phyloP scores from a whole-genome alignment of 2,329 filamentous ascomycete species.

The Aureobasidium melanogenum region DNA sequence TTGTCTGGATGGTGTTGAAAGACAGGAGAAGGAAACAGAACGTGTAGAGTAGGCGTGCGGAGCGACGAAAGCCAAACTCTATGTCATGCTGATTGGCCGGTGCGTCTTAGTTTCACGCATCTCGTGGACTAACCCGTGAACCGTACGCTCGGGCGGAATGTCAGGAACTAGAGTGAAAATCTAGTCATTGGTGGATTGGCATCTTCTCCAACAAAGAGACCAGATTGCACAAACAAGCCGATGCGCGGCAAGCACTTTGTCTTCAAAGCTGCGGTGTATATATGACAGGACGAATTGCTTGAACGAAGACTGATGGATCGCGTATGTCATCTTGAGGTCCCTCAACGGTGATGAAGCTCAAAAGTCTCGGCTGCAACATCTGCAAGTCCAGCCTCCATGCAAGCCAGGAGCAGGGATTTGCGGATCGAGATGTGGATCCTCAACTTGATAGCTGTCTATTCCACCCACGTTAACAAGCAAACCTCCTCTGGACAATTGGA shows the following conservation, averaged over 20 bases:
- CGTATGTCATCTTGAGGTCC: not conserved
- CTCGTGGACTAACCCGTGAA: slow-evolving; percentile 9
- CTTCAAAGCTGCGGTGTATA: not conserved
- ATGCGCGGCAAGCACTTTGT: not conserved
- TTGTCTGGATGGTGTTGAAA: slow-evolving; percentile 4
- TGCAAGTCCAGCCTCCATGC: slow-evolving; percentile 4
- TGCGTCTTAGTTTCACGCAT: slow-evolving; percentile 9
- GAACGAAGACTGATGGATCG: not conserved
- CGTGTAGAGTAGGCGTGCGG: slow-evolving; percentile 12
- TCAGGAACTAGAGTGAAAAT: not conserved
- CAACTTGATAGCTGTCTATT: not conserved
- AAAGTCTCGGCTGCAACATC: slow-evolving; percentile 8
- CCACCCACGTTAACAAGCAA: too few relatives aligned
- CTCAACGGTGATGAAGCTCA: slow-evolving; percentile 1
- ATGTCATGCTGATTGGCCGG: slow-evolving; percentile 9
- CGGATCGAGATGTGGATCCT: slow-evolving; percentile 2
- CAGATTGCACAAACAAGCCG: not conserved
- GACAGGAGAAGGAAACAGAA: slow-evolving; percentile 12
- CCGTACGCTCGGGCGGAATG: slow-evolving; percentile 9
- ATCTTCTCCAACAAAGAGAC: not conserved
- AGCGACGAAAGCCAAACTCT: slow-evolving; percentile 12
- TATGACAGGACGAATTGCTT: not conserved
- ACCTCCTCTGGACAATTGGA: not conserved
- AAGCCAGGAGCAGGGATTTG: slow-evolving; percentile 9
- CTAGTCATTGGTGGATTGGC: not conserved